Conservation (phyloP, 331 rosid genomes). For the Dryas integrifolia region DNA sequence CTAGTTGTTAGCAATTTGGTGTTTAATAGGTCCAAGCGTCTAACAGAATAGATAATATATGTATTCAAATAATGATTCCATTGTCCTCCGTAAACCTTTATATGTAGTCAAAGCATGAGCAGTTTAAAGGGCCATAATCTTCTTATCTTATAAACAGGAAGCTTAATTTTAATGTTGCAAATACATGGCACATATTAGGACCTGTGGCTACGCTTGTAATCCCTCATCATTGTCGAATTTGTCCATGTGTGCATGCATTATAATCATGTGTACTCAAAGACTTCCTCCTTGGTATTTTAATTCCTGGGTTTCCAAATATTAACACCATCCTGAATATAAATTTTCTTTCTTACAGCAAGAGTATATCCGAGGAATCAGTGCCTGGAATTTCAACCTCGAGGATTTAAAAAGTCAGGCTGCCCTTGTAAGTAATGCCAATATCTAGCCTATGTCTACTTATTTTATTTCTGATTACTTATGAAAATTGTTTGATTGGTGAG, state of each 20-base stretch:
- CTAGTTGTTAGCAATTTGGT: not conserved
- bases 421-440: conserved; percentile 55
- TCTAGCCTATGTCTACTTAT: not conserved
- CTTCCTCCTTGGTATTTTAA: not conserved
- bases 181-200: not conserved
- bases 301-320: not conserved
- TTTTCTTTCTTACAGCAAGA: conserved; percentile 63
- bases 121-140: not conserved
- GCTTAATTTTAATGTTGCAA: not conserved
- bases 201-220: not conserved
- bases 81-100: not conserved
- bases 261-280: not conserved
- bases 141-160: not conserved
- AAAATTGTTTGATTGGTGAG: not conserved
- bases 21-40: not conserved
- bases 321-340: conserved; percentile 15
- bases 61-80: not conserved
- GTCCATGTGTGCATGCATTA: not conserved
- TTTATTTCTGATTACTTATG: not conserved
- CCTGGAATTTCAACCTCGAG: conserved; percentile 97
- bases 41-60: no score
- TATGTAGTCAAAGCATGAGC: not conserved
- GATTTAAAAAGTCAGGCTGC: conserved; percentile 96
- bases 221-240: not conserved
- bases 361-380: conserved; percentile 96